Evolutionary conservation across 202 grass and related monocot genomes (phyloP), one percentile per base, ranked within the genome.

Genomic region (Eragrostis tef): DNA sequence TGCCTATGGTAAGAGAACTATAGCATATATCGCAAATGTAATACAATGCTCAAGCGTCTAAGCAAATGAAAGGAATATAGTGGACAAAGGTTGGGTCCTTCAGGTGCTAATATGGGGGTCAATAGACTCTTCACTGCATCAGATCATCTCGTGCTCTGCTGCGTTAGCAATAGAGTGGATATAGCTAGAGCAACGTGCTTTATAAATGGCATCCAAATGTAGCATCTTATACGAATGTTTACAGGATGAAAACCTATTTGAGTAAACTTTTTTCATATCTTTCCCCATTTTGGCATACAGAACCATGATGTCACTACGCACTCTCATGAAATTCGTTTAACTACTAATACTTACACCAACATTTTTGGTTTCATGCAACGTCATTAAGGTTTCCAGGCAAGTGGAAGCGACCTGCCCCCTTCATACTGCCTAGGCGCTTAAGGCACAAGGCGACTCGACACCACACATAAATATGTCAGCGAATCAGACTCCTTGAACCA

Each of bases 191-290:
- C 3, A 53, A 27, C 48, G 48, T 49, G 73, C 20, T 66, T 31
- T 78, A 24, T 29, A 65, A 78, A 79, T 4, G 9, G 2, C 22
- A 34, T 67, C 44, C 8, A 17, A 52, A 72, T 79, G 65, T 49
- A 43, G 22, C 27, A 27, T 79, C 62, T 70, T 54, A 64, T 43
- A 84, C 31, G 45, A 61, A 80, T 79, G 24, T 70, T 74, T 69
- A 53, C 83, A 6, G 79, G 50, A 54, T 10, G 26, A 78, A 16
- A 78, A 49, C 27, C 14, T n/a, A 63, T 20, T 64, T 70, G 14
- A 78, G 44, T 39, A 41, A 78, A 20, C 9, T 51, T 59, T 26
- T 25, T 61, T 41, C 11, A 61, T 25, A 61, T 61, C 10, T 74
- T 79, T 62, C 17, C 60, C 43, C 5, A 22, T 46, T 84, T 27